Conservation (phyloP, 2,329 filamentous ascomycete genomes). For the Scedosporium apiospermum region DNA sequence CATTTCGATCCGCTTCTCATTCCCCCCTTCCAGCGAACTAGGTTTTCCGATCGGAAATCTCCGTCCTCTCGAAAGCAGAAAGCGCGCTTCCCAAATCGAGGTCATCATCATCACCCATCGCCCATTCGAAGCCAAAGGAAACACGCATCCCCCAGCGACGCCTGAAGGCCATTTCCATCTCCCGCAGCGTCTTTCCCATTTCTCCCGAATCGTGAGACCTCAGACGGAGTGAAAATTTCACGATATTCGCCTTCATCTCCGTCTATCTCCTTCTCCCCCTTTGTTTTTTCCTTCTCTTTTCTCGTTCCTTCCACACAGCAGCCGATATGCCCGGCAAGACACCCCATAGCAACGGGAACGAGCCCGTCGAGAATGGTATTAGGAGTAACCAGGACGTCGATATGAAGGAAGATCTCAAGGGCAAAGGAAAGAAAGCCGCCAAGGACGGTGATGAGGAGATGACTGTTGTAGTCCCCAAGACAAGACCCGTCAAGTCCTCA, state of each 20-base stretch:
- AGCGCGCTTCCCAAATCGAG: background rate
- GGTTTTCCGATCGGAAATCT: background rate
- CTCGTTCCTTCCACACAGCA: background rate
- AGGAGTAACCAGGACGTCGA: conserved; percentile 49
- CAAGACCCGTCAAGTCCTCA: conserved; percentile 50
- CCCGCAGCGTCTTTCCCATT: background rate
- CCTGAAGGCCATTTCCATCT: background rate
- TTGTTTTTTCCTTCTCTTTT: background rate
- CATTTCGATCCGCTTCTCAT: background rate
- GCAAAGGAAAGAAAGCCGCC: conserved; percentile 52
- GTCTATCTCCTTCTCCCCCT: background rate
- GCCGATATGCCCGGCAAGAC: conserved; percentile 59
- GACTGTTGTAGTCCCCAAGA: conserved; percentile 63
- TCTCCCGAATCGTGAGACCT: background rate
- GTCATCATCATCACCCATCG: background rate
- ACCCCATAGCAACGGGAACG: conserved; percentile 61
- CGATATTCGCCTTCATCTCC: background rate
- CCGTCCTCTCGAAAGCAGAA: background rate
- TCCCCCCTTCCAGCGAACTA: background rate
- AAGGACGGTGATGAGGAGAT: conserved; percentile 70
- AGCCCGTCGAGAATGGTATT: conserved; percentile 59
- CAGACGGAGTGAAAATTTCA: background rate
- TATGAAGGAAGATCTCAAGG: conserved; percentile 60
- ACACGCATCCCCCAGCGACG: background rate
- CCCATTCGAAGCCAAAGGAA: background rate